Base-by-base conservation (phyloP, 2,329 filamentous ascomycete genomes). In the Bisporella sp. region DNA sequence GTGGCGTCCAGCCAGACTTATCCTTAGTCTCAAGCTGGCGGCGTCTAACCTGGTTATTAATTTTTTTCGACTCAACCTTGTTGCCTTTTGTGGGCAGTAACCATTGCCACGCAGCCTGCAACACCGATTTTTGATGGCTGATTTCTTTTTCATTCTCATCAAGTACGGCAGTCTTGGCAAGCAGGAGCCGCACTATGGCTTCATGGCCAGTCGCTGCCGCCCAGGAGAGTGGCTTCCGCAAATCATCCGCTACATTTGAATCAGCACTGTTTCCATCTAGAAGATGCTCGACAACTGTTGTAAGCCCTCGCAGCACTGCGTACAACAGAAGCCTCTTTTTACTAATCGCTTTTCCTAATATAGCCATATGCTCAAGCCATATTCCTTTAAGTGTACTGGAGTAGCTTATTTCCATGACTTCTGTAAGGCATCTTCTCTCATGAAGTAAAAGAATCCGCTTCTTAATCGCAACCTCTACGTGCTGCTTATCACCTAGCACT, bases 351-450 rank as follows among this genome's bases (percentile, higher is more conserved):
- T 30, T 21, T 33, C 40, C 49, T 52, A 52, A 40, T 37, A 52
- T 43, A 45, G 33, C 46, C 39, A 48, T 28, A 45, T 52, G 30
- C 40, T 52, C 28, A 45, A 52, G 32, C 42, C 48, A 49, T 37
- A 41, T 4, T 5, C 31, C 45, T 31, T 21, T 11, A 21, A 45
- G 35, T 4, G 49, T 41, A 52, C 30, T 46, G 3, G 49, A 46
- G 32, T 48, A 52, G 41, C 33, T 48, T 48, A 52, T 40, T 52
- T 52, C 46, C 41, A 52, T 31, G 32, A 52, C 49, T 5, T 35
- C 40, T 39, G 29, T 41, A 30, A 48, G 13, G 28, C 31, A 33
- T 43, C 30, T 52, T 52, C n/a, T 31, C 11, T 31, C 33, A 45
- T n/a, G 13, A 30, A 48, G 33, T 31, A 52, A 7, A 28, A 44